Evolutionary conservation across 2,329 filamentous ascomycete genomes (phyloP).

Genomic region (Incumbomyces delicatus): DNA sequence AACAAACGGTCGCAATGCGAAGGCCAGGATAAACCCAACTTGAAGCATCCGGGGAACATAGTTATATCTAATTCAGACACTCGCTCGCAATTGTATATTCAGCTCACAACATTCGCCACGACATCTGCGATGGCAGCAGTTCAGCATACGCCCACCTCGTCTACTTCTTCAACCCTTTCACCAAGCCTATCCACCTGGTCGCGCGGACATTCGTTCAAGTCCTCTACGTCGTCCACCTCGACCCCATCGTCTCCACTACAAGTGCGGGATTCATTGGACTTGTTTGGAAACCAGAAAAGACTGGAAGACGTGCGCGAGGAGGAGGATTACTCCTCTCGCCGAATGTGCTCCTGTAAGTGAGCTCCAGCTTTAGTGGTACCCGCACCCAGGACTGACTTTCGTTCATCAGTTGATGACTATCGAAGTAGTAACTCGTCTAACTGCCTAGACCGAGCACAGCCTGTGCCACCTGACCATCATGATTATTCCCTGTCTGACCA

Average conservation of each 20-base stretch:
- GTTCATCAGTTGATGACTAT: constrained; percentile 11
- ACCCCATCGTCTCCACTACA: constrained; percentile 49
- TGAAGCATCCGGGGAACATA: neutral
- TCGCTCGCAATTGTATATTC: neutral
- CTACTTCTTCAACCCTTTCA: neutral
- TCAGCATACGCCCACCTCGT: constrained; percentile 2
- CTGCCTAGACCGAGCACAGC: constrained; percentile 5
- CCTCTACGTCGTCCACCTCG: constrained; percentile 36
- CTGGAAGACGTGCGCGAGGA: constrained; percentile 82
- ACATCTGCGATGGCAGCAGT: neutral
- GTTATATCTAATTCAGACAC: constrained; percentile 3
- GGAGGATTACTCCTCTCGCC: constrained; percentile 53
- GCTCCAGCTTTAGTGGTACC: neutral
- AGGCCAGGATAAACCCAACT: constrained; percentile 6
- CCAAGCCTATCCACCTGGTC: constrained; percentile 13
- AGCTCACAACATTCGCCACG: neutral
- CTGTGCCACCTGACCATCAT: constrained; percentile 11
- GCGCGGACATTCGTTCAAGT: constrained; percentile 18
- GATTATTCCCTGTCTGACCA: constrained; percentile 14
- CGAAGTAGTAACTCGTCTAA: constrained; percentile 22
- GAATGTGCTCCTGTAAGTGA: constrained; percentile 39
- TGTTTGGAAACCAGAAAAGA: constrained; percentile 47
- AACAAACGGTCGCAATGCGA: constrained; percentile 8
- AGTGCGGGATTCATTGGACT: constrained; percentile 40
- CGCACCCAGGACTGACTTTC: constrained; percentile 8